Evolutionary conservation across 441 rosid species (phyloP).

Genomic region (Jatropha multifida): DNA sequence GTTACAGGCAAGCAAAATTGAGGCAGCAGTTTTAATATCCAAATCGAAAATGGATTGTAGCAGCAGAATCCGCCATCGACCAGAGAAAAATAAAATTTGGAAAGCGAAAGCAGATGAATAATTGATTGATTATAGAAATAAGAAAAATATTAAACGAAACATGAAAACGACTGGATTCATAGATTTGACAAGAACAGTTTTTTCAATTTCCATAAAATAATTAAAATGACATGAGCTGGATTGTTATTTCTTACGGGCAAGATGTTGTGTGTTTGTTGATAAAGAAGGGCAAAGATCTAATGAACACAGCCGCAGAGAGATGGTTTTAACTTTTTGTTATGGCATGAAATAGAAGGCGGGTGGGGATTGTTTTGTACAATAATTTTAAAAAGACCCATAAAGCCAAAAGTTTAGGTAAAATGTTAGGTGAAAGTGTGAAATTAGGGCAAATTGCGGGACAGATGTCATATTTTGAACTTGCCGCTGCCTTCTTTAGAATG

Average conservation of each 20-base stretch:
- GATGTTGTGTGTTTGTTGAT: slow-evolving; percentile 9
- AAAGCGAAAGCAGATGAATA: slow-evolving; percentile 4
- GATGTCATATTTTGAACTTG: slow-evolving; percentile 31
- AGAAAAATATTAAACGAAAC: not conserved
- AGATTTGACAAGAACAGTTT: not conserved
- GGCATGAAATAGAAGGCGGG: not conserved
- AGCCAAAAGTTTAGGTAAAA: slow-evolving; percentile 38
- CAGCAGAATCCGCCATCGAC: slow-evolving; percentile 2
- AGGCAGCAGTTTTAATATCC: not conserved
- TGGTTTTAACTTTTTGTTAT: slow-evolving; percentile 1
- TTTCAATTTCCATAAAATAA: not conserved
- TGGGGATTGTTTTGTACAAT: slow-evolving; percentile 8
- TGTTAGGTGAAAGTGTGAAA: slow-evolving; percentile 32
- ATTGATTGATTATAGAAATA: not conserved
- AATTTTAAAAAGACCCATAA: slow-evolving; percentile 8
- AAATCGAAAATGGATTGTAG: not conserved
- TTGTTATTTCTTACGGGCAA: slow-evolving; percentile 35
- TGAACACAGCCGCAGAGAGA: not conserved
- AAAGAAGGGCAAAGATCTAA: slow-evolving; percentile 14
- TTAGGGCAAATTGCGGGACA: slow-evolving; percentile 22
- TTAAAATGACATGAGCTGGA: slow-evolving; percentile 10
- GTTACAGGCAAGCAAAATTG: not conserved
- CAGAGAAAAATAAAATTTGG: not conserved
- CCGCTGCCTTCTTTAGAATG: slow-evolving; percentile 10
- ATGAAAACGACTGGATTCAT: not conserved